Base-by-base conservation (phyloP, 352 stramenopile species). In the Globisporangium heterothallicum region DNA sequence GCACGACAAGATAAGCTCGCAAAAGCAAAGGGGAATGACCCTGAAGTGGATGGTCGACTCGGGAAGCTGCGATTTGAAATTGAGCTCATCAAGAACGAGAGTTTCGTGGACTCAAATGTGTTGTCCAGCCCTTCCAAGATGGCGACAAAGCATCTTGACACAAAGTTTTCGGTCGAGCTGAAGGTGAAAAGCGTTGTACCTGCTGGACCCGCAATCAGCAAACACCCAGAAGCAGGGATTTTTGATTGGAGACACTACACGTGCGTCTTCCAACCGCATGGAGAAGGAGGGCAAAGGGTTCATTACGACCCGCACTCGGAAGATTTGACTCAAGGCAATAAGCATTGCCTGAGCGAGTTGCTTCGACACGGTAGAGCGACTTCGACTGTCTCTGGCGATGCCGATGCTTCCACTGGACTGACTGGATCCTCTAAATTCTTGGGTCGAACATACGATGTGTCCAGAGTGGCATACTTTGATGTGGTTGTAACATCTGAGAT, bases 21-120 rank as follows among this genome's bases (percentile, higher is more conserved):
- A 1, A 62, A 53, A 18, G 71, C 65, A 0, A 64, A 59, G 13
- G 60, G 61, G 8, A 87, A 83, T 35, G 66, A 75, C n/a, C 55
- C 69, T 14, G 60, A 22, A 0, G 36, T 42, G 0, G 75, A 87
- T 50, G 78, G 78, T 5, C 56, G 69, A 1, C 70, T 89, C 0
- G 78, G 78, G 4, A 76, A 67, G 35, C 62, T 89, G 3, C 64
- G 64, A 5, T 82, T 89, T 29, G 34, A 50, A 8, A 49, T 89
- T 6, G 67, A 87, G 52, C 42, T 89, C 0, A 58, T 63, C n/a
- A 62, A 72, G 21, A 84, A 86, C 48, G 76, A 89, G 12, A 84
- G 80, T 42, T 85, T 69, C 21, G 53, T 78, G 7, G 65, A 83
- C 46, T 58, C 60, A 0, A 61, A 27, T 12, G 46, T 50, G 5